Conservation (phyloP, 139 green algal genomes). For the Chlorokybus atmophyticus region DNA sequence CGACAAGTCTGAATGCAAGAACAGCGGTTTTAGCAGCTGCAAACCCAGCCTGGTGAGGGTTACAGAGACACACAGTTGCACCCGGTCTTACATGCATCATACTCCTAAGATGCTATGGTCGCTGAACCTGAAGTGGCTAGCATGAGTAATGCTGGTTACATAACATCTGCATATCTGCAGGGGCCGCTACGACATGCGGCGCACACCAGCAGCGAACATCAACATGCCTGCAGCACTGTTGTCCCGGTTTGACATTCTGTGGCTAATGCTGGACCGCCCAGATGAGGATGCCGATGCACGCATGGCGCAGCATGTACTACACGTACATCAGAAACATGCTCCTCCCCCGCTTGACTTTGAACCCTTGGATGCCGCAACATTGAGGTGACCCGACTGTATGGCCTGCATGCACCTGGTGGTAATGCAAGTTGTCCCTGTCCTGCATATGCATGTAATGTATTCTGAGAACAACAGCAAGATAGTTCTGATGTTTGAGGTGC, state of each 20-base stretch:
- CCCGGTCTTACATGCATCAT: too few relatives aligned
- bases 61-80: too few relatives aligned
- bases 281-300: conserved; percentile 53
- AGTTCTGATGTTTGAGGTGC: too few relatives aligned
- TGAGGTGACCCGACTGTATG: conserved; percentile 13
- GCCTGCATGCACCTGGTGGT: too few relatives aligned
- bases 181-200: conserved; percentile 79
- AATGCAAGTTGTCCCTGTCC: too few relatives aligned
- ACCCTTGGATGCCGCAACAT: conserved; percentile 6
- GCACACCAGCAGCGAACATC: conserved; percentile 93
- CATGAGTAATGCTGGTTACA: too few relatives aligned
- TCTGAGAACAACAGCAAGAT: too few relatives aligned
- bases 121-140: too few relatives aligned
- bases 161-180: too few relatives aligned
- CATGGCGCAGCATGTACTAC: conserved; percentile 82
- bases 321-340: conserved; percentile 56
- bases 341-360: conserved; percentile 26
- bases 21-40: conserved; percentile 90
- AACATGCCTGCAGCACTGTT: conserved; percentile 80
- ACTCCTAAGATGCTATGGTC: too few relatives aligned
- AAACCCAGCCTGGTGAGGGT: conserved; percentile 72
- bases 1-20: conserved; percentile 95
- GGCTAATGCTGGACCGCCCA: conserved; percentile 87
- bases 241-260: conserved; percentile 93
- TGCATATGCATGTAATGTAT: too few relatives aligned